Base-by-base conservation (phyloP, 2,329 filamentous ascomycete species). In the Rutstroemia sp. region DNA sequence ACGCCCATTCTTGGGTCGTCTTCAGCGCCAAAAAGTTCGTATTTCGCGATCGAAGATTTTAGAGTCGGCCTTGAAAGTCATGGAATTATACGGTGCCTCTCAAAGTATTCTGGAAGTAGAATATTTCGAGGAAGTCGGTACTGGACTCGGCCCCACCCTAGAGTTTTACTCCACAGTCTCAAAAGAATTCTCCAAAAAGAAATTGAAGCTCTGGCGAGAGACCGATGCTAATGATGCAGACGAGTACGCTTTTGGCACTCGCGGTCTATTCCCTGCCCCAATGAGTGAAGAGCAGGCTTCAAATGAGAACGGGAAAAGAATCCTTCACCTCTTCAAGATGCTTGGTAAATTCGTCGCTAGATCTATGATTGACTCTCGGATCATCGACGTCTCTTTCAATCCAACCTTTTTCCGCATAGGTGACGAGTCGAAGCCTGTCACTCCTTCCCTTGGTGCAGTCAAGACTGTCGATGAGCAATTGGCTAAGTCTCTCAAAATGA, bases 151-250 rank as follows among this genome's bases (percentile, higher is more conserved):
- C 0, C 94, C 94, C 4, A 99, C 94, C 0, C 79, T 99, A 14
- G 94, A 99, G 69, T 99, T 99, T 70, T 99, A 99, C 73, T 96
- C 94, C 0, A 95, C 89, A 0, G 92, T 97, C 1, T 99, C 94
- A 0, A 94, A 89, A 65, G 94, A 99, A 70, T 97, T 97, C 67
- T 92, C 89, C 0, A 96, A 94, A 77, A 96, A 92, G 79, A 96
- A 95, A 72, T 82, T 96, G 53, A 96, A 92, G 75, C 82, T 99
- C 5, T 99, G 95, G 95, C 85, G 94, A 16, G 92, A 97, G 66
- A 89, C 88, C 57, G 92, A 97, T 67, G 86, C 78, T 5, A 79
- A 79, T 49, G 82, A 86, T 51, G 73, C 77, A 17, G 85, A 86
- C 55, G 90, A 96, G 60, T 97, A 89, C 72, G 89, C 94, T 3